A percentile compares a stretch with the other conserved stretches of the same genome.
These are phyloP conservation scores for Puccinia polysora DNA, from an alignment of 1,284 basidiomycete genomes.

Conservation along the genomic window DNA sequence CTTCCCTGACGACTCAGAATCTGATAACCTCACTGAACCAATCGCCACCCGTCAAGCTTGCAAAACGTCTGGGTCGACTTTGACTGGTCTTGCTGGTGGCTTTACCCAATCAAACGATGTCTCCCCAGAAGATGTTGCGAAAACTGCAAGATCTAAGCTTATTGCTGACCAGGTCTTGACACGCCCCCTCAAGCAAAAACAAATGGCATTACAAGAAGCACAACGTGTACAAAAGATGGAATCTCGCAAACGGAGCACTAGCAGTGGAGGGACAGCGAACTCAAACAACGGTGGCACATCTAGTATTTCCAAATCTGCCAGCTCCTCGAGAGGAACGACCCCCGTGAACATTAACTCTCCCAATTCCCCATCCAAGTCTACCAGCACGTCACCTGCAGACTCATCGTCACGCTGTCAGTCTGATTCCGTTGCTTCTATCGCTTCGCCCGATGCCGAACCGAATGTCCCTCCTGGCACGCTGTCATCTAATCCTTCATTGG, in stretches of 20 bases:
- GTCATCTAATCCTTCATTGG: too few species aligned
- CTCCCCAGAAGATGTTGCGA: background rate
- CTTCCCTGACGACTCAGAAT: background rate
- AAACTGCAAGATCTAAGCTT: conserved; percentile 23
- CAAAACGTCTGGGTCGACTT: background rate
- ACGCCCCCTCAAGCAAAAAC: conserved; percentile 36
- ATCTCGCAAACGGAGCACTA: background rate
- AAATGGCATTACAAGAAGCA: conserved; percentile 24
- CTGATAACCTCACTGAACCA: background rate
- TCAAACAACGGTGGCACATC: background rate
- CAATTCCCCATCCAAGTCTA: background rate
- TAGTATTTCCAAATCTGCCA: background rate
- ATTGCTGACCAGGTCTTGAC: conserved; percentile 35
- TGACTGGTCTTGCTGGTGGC: background rate
- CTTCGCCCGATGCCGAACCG: too few species aligned
- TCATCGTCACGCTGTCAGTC: too few species aligned
- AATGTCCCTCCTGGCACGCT: too few species aligned
- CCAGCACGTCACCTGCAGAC: background rate
- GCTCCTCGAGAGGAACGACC: conserved; percentile 13
- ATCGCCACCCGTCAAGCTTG: conserved; percentile 2
- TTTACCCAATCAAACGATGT: background rate
- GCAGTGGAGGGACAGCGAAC: background rate
- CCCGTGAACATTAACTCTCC: background rate
- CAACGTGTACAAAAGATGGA: conserved; percentile 13
- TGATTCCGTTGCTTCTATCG: too few species aligned